These are phyloP conservation scores for Olyra latifolia DNA, from an alignment of 176 grass and related monocot species.

Conservation along the genomic window DNA sequence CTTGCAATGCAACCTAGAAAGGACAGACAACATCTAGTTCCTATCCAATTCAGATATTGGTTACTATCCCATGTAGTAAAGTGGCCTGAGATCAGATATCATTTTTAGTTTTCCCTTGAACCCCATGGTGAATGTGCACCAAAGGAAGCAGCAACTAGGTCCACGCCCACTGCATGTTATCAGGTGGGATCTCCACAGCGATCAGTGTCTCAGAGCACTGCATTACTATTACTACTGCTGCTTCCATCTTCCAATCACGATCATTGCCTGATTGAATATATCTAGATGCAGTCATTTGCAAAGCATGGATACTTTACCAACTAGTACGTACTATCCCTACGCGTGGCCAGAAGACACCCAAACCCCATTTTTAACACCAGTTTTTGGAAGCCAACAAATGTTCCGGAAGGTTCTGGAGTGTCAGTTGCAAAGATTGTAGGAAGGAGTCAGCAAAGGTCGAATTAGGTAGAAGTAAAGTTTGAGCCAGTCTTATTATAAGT, in stretches of 20 bases:
- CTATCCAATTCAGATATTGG: not conserved
- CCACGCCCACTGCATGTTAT: conserved; percentile 8
- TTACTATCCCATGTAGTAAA: not conserved
- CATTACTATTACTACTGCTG: no score
- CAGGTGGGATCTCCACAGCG: not conserved
- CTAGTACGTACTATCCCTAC: not conserved
- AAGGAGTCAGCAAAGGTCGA: no score
- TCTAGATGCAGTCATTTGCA: not conserved
- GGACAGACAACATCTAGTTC: not conserved
- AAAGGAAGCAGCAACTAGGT: not conserved
- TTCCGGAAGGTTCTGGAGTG: no score
- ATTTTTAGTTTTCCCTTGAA: not conserved
- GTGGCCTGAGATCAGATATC: conserved; percentile 9
- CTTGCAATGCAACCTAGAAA: not conserved
- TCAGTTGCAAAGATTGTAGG: no score
- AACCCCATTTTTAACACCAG: no score
- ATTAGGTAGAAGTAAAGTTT: no score
- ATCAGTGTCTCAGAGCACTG: not conserved
- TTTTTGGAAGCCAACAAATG: no score
- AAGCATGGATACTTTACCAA: not conserved
- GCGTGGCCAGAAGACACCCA: not conserved
- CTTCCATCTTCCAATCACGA: not conserved
- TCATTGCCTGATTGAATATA: not conserved
- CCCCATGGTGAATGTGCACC: conserved; percentile 23
- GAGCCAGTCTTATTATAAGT: no score